Percentiles rank a stretch among this genome's conserved stretches.
phyloP scores from a whole-genome alignment of 2,329 filamentous ascomycete genomes.

The Stachybotrys echinatus region DNA sequence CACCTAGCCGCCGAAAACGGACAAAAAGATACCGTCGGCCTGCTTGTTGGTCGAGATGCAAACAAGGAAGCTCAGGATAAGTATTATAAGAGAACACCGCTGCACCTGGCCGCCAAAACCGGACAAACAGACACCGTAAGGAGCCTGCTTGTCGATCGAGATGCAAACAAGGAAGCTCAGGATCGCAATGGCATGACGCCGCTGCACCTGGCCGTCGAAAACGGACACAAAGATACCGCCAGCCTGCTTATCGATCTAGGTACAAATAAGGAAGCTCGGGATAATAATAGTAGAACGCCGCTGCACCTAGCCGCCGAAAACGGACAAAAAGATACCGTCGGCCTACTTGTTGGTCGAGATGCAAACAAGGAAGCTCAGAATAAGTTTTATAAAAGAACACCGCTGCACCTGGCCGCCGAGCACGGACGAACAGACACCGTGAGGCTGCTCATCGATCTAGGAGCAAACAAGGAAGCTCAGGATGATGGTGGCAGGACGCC shows the following conservation, averaged over 20 bases:
- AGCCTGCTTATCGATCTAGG: background rate
- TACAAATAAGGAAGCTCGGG: background rate
- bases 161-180: background rate
- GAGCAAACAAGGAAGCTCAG: background rate
- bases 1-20: background rate
- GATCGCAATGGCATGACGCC: background rate
- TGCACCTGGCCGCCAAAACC: background rate
- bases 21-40: background rate
- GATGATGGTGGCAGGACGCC: background rate
- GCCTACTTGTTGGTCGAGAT: background rate
- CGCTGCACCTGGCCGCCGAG: background rate
- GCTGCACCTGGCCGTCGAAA: background rate
- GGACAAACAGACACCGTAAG: background rate
- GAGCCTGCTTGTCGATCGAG: background rate
- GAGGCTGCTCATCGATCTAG: background rate
- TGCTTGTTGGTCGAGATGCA: background rate
- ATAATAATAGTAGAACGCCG: background rate
- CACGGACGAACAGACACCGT: background rate
- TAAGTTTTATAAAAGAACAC: background rate
- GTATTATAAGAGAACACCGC: background rate
- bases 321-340: background rate
- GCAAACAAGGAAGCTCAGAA: background rate
- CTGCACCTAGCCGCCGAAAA: background rate
- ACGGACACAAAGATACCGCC: background rate
- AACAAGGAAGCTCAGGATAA: background rate